Percentiles rank a stretch among this genome's conserved stretches.
phyloP scores from a whole-genome alignment of 2,329 filamentous ascomycete genomes.

The Pyricularia sp. region DNA sequence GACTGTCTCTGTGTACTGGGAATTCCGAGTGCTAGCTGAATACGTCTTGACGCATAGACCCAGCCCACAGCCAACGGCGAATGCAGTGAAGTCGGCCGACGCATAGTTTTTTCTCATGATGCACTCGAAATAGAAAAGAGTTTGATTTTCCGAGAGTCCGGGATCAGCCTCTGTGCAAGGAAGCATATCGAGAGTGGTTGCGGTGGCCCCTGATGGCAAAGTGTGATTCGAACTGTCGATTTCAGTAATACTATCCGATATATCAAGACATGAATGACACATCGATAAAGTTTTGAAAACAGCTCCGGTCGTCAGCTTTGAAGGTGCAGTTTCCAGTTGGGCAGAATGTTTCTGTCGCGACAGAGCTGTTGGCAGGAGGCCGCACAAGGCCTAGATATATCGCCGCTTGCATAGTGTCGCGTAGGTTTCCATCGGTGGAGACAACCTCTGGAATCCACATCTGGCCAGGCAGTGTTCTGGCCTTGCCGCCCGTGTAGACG shows the following conservation, averaged over 20 bases:
- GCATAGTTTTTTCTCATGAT: background rate
- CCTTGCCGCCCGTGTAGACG: background rate
- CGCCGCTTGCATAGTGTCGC: background rate
- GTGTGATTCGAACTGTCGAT: background rate
- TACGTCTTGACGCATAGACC: background rate
- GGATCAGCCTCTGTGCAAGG: background rate
- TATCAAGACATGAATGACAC: background rate
- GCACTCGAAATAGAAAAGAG: background rate
- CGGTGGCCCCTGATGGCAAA: background rate
- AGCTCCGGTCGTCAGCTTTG: background rate
- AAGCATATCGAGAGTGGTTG: background rate
- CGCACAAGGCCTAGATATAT: background rate
- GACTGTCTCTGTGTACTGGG: background rate
- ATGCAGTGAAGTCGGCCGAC: background rate
- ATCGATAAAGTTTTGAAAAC: background rate
- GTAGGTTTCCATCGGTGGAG: background rate
- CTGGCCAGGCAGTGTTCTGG: background rate
- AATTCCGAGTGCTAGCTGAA: background rate
- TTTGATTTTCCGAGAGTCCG: background rate
- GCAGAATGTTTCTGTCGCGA: background rate
- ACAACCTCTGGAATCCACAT: background rate
- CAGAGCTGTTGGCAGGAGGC: background rate
- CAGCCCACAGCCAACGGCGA: background rate
- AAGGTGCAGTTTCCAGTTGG: background rate
- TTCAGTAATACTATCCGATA: background rate